A percentile compares a stretch with the other conserved stretches of the same genome.
Conservation (phyloP, 805 yeast genomes). For the Pichia kluyveri region DNA sequence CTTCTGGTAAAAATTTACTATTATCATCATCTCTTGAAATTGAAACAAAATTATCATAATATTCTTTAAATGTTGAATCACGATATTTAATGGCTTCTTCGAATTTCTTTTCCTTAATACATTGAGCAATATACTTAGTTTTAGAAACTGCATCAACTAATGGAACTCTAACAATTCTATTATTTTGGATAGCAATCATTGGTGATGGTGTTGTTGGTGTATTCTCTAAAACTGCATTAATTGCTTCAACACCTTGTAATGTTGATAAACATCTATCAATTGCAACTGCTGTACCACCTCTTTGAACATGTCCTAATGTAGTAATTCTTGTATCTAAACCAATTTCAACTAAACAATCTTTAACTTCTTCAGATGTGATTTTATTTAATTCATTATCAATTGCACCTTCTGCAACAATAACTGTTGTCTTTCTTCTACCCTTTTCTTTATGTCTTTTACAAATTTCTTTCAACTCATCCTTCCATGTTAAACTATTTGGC, state of each 20-base stretch:
- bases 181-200: constrained; percentile 83
- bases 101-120: constrained; percentile 72
- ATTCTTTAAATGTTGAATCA: constrained; percentile 81
- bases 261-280: constrained; percentile 88
- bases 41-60: constrained; percentile 61
- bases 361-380: constrained; percentile 72
- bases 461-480: constrained; percentile 64
- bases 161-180: constrained; percentile 76
- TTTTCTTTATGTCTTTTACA: constrained; percentile 70
- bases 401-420: constrained; percentile 98
- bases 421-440: constrained; percentile 92
- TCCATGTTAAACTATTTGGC: constrained; percentile 67
- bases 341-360: constrained; percentile 68
- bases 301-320: constrained; percentile 93
- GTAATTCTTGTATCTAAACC: constrained; percentile 95
- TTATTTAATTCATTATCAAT: constrained; percentile 73
- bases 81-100: constrained; percentile 80
- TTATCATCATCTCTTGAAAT: constrained; percentile 68
- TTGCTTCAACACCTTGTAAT: constrained; percentile 96
- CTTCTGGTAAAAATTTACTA: constrained; percentile 48
- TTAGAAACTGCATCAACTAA: constrained; percentile 82
- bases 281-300: constrained; percentile 98
- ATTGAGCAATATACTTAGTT: constrained; percentile 85
- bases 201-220: constrained; percentile 93
- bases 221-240: constrained; percentile 78